Evolutionary conservation across 129 eudicot genomes (phyloP), one percentile per base, ranked within the genome.

Genomic region (Flaveria linearis): DNA sequence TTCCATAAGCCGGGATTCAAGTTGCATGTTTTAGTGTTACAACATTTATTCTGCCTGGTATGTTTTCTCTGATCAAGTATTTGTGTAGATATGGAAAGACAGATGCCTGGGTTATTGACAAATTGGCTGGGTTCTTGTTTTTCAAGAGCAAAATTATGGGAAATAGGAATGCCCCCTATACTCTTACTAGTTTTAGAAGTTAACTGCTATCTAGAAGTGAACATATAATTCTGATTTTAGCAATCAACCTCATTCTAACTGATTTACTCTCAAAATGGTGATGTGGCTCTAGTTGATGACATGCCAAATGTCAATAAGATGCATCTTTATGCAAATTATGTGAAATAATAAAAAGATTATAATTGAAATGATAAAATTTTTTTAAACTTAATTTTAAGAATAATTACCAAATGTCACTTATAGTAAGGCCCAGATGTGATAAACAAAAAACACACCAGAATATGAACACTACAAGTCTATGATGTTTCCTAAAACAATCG

Each of bases 1-100:
- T 95, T 95, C 50, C 99, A 95, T 69, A 95, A 95, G 76, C 99
- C 97, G 42, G 99, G 99, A 43, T 95, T 95, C 74, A 95, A 95
- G 85, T 76, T 95, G 84, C 99, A 95, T 23, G 97, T 95, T 16
- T 72, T 87, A 80, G 97, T 95, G 86, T 87, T 95, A 65, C 99
- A 91, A 76, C 88, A 89, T 78, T 78, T 95, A 77, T 95, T 95
- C 70, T 86, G 94, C 81, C 72, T 91, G 92, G 99, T 95, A 95
- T 69, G 61, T 18, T 50, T 51, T 33, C 14, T 47, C 9, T 69
- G 8, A 23, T 63, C 47, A 17, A 69, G 43, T 50, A 79, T 47
- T 36, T 11, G 25, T 17, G 25, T 71, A 51, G 30, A 51, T 23
- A 16, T 71, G 64, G 64, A 0, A 17, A 71, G 22, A 26, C 2